phyloP scores from a whole-genome alignment of 1,139 yeast genomes.

The Yamadazyma oceani region DNA sequence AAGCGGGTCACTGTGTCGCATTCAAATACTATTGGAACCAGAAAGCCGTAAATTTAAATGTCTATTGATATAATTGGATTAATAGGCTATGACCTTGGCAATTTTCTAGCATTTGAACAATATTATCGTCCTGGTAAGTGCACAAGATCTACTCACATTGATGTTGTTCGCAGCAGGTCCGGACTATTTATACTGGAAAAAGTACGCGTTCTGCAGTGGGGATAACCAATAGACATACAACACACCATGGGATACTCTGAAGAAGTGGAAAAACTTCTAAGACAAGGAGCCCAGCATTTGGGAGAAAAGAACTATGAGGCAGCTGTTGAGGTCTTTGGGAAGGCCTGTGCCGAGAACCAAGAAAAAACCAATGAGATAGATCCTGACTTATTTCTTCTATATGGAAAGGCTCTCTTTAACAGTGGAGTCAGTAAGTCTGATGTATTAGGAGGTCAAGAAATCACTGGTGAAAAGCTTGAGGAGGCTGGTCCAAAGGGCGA shows the following conservation, averaged over 20 bases:
- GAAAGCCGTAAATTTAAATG: no score
- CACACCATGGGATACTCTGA: conserved; percentile 11
- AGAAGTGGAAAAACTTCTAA: conserved; percentile 20
- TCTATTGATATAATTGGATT: no score
- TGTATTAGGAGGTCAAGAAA: conserved; percentile 66
- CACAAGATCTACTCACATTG: background rate
- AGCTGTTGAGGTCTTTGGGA: conserved; percentile 72
- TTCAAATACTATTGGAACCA: no score
- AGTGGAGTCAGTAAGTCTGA: conserved; percentile 75
- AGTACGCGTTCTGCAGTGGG: background rate
- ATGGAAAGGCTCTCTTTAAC: conserved; percentile 81
- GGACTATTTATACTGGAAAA: background rate
- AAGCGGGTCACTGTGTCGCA: no score
- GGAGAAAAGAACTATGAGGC: conserved; percentile 61
- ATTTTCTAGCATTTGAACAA: no score
- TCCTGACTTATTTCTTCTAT: conserved; percentile 69
- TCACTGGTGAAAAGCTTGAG: conserved; percentile 21
- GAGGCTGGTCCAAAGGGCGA: conserved; percentile 19
- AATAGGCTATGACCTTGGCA: no score
- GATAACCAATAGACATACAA: no score
- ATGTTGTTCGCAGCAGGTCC: background rate
- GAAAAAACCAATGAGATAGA: conserved; percentile 55
- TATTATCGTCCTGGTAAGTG: no score
- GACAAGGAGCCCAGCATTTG: conserved; percentile 45
- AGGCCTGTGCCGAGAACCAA: conserved; percentile 64